Percentiles rank a stretch among this genome's conserved stretches.
Conservation (phyloP, 768 basidiomycete species). For the Boletus sp. region DNA sequence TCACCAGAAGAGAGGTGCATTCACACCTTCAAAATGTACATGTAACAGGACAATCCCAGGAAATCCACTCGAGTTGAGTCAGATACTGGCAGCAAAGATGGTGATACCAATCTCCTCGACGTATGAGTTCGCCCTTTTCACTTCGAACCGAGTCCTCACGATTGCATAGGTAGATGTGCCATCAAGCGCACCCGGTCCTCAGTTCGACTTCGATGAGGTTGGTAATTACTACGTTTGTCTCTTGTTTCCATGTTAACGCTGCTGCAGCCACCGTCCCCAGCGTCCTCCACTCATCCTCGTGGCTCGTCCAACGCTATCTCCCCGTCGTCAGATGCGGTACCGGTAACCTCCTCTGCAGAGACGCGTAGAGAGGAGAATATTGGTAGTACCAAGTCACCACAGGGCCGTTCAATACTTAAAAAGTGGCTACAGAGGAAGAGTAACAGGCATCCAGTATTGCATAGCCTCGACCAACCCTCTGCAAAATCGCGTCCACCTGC, state of each 20-base stretch:
- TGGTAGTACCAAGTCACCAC: no score
- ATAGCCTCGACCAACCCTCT: neutral
- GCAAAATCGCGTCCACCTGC: neutral
- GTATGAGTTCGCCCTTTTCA: neutral
- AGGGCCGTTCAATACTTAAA: neutral
- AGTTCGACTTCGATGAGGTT: neutral
- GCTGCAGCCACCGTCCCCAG: neutral
- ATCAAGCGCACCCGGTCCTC: neutral
- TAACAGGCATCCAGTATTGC: rapidly evolving
- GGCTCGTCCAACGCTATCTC: no score
- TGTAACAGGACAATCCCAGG: neutral
- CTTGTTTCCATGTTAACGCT: neutral
- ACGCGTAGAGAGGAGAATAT: neutral
- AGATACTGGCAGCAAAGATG: neutral
- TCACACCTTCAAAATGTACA: neutral
- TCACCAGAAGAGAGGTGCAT: neutral
- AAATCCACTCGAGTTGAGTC: neutral
- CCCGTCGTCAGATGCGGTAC: no score
- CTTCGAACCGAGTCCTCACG: neutral
- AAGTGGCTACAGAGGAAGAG: neutral
- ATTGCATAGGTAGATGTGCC: neutral
- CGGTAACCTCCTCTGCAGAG: no score
- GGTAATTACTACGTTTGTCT: neutral
- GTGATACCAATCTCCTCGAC: neutral
- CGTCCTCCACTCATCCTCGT: neutral